Conservation (phyloP, 2,329 filamentous ascomycete species). For the Conoideocrella luteorostrata region DNA sequence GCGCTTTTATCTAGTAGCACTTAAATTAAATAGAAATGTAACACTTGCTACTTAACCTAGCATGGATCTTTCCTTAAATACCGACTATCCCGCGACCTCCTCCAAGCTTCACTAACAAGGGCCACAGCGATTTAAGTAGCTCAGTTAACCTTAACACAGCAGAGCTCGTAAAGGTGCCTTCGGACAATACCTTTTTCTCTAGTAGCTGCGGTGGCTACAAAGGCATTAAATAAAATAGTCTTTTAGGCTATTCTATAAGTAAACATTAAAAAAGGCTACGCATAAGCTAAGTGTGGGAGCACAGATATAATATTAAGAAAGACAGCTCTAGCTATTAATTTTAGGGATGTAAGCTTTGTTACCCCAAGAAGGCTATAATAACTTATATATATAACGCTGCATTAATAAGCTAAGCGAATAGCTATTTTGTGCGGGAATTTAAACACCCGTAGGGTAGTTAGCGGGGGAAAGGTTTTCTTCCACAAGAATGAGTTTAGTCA, state of each 20-base stretch:
- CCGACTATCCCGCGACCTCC: neutral
- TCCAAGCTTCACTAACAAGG: neutral
- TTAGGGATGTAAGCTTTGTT: neutral
- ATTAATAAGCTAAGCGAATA: neutral
- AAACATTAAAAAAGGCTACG: neutral
- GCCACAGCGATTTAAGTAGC: neutral
- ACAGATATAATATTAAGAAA: neutral
- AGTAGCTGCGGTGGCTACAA: neutral
- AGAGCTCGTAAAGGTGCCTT: neutral
- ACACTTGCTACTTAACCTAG: neutral
- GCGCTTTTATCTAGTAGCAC: neutral
- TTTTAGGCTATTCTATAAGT: neutral
- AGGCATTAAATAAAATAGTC: neutral
- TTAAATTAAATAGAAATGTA: neutral
- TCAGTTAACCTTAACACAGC: neutral
- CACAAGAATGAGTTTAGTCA: too few species aligned
- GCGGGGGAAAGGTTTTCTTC: too few species aligned
- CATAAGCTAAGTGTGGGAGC: neutral
- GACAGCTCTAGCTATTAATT: neutral
- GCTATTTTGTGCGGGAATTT: too few species aligned
- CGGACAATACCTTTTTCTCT: neutral
- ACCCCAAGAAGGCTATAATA: neutral
- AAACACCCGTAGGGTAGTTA: too few species aligned
- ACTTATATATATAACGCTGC: neutral
- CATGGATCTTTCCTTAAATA: neutral